These are phyloP conservation scores for Citeromyces nyonsensis DNA, from an alignment of 805 yeast genomes.

Conservation along the genomic window DNA sequence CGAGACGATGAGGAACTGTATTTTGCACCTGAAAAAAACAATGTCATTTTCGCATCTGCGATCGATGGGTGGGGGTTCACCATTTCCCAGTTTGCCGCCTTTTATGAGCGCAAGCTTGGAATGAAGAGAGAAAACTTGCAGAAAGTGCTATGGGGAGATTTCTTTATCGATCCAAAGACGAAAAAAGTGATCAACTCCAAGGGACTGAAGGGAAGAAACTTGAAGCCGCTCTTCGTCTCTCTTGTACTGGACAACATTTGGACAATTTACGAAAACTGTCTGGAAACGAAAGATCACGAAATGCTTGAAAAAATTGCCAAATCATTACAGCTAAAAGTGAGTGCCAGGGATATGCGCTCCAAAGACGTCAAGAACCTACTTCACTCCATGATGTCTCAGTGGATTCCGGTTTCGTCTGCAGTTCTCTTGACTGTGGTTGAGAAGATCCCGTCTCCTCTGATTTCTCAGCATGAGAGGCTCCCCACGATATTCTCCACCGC, in stretches of 20 bases:
- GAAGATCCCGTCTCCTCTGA: conserved; percentile 67
- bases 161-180: conserved; percentile 74
- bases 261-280: conserved; percentile 71
- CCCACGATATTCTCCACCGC: conserved; percentile 49
- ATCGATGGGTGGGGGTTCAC: conserved; percentile 98
- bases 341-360: conserved; percentile 65
- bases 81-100: conserved; percentile 73
- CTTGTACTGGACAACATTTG: conserved; percentile 82
- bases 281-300: conserved; percentile 50
- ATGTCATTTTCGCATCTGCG: conserved; percentile 84
- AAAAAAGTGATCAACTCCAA: conserved; percentile 65
- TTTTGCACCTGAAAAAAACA: conserved; percentile 76
- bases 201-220: conserved; percentile 37
- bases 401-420: conserved; percentile 89
- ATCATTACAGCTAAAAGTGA: conserved; percentile 51
- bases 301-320: conserved; percentile 60
- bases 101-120: conserved; percentile 75
- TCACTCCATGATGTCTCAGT: conserved; percentile 65
- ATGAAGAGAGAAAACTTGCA: conserved; percentile 66
- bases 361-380: conserved; percentile 58
- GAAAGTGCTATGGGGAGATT: conserved; percentile 94
- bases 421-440: conserved; percentile 75
- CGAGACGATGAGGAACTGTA: conserved; percentile 70
- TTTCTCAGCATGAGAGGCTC: conserved; percentile 61
- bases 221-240: conserved; percentile 78